A percentile compares a stretch with the other conserved stretches of the same genome.
phyloP scores from a whole-genome alignment of 2,329 filamentous ascomycete species.

The Botrytis aclada region DNA sequence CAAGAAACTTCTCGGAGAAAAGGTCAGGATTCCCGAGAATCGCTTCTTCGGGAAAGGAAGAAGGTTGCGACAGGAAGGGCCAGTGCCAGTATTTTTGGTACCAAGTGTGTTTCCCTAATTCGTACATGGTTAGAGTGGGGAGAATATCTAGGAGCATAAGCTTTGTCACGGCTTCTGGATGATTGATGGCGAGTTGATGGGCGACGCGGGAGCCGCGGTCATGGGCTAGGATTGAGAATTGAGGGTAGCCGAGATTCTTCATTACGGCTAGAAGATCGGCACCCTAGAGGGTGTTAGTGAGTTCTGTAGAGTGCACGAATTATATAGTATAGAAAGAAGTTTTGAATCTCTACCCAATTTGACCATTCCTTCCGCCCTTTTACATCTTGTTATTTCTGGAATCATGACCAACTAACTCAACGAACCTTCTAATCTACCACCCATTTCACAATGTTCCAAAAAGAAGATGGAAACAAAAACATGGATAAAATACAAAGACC shows the following conservation, averaged over 20 bases:
- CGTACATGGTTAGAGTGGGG: conserved; percentile 54
- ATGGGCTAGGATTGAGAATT: conserved; percentile 52
- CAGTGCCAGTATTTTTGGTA: conserved; percentile 55
- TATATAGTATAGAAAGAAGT: neutral
- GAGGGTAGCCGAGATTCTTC: conserved; percentile 41
- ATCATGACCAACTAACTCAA: neutral
- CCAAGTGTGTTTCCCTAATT: conserved; percentile 43
- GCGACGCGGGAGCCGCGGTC: conserved; percentile 56
- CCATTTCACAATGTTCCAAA: too few relatives aligned
- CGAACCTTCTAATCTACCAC: neutral
- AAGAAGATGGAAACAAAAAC: neutral
- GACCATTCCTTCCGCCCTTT: neutral
- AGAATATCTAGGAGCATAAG: conserved; percentile 52
- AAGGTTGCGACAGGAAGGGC: conserved; percentile 55
- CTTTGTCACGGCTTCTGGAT: conserved; percentile 35
- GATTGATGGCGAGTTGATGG: conserved; percentile 52
- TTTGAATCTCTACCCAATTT: too few relatives aligned
- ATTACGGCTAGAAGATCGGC: conserved; percentile 47
- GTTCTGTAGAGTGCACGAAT: neutral
- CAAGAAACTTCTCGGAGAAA: conserved; percentile 42
- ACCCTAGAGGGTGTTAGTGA: neutral
- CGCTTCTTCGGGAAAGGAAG: conserved; percentile 50
- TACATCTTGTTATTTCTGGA: neutral
- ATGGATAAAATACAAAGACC: neutral
- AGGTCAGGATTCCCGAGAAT: conserved; percentile 40